Conservation (phyloP, 805 yeast species). For the Starmerella gropengiesseri region DNA sequence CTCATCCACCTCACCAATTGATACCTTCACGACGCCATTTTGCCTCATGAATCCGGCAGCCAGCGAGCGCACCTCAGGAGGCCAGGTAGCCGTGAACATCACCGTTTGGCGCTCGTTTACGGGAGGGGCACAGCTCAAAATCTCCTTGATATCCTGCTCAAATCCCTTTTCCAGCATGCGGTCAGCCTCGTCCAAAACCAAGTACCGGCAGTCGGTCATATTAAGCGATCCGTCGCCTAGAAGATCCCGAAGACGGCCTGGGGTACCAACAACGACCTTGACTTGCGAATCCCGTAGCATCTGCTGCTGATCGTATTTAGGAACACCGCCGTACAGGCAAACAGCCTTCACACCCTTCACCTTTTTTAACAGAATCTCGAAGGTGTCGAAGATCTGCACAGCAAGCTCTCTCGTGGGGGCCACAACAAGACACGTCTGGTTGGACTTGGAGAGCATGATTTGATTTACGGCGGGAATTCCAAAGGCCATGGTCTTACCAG, state of each 20-base stretch:
- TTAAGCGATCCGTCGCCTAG: constrained; percentile 78
- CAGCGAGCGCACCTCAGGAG: constrained; percentile 90
- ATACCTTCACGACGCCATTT: constrained; percentile 64
- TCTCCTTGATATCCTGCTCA: constrained; percentile 86
- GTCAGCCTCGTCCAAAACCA: constrained; percentile 95
- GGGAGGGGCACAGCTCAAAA: constrained; percentile 48
- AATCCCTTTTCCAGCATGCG: constrained; percentile 98
- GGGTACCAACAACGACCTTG: constrained; percentile 87
- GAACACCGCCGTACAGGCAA: constrained; percentile 94
- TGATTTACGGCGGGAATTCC: constrained; percentile 92
- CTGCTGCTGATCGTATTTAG: constrained; percentile 80
- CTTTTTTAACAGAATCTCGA: constrained; percentile 58
- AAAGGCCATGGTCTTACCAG: constrained; percentile 95
- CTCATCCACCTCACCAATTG: constrained; percentile 91
- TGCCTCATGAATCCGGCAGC: constrained; percentile 72
- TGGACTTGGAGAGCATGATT: constrained; percentile 34
- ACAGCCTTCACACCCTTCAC: constrained; percentile 56
- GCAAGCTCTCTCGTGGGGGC: constrained; percentile 98
- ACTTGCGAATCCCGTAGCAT: constrained; percentile 43
- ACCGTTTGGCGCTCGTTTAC: constrained; percentile 64
- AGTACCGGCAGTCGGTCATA: constrained; percentile 54
- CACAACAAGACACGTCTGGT: constrained; percentile 63
- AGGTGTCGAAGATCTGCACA: constrained; percentile 88
- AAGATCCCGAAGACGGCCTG: constrained; percentile 91
- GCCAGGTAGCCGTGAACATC: constrained; percentile 99